Conservation (phyloP, 306 rosid genomes). For the Trifolium pratense region DNA sequence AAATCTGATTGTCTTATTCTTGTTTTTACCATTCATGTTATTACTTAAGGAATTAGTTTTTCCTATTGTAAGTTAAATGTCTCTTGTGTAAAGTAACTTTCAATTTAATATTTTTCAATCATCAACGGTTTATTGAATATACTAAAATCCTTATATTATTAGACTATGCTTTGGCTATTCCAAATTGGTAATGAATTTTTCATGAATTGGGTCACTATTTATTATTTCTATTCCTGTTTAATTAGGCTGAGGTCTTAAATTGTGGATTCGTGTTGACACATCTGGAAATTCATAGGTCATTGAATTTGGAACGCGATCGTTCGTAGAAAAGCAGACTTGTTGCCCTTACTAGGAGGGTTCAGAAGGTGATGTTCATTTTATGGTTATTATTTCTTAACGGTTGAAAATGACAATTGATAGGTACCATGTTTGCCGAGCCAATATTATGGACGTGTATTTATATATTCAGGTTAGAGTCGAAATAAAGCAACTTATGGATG, state of each 20-base stretch:
- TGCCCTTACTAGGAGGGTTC: conserved; percentile 97
- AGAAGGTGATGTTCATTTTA: conserved; percentile 66
- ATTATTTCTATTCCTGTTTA: no score
- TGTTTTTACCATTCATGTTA: no score
- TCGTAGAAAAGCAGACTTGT: conserved; percentile 97
- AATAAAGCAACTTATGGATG: conserved; percentile 99
- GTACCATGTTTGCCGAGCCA: conserved; percentile 17
- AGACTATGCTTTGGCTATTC: no score
- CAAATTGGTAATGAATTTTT: no score
- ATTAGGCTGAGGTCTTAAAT: conserved; percentile 81
- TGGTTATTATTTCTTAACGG: conserved; percentile 37
- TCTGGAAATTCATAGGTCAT: conserved; percentile 83
- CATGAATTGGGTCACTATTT: no score
- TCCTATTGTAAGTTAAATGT: no score
- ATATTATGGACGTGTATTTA: conserved; percentile 32
- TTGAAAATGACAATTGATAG: conserved; percentile 38
- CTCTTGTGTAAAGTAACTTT: no score
- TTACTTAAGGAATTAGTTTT: no score
- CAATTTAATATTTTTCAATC: no score
- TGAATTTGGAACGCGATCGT: conserved; percentile 97
- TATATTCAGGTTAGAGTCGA: conserved; percentile 90
- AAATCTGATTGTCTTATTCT: no score
- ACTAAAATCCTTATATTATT: no score
- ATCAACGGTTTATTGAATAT: no score
- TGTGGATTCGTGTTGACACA: conserved; percentile 94